Evolutionary conservation across 2,329 filamentous ascomycete genomes (phyloP), one percentile per base, ranked within the genome.

Genomic region (Phyllosticta paracitricarpa): DNA sequence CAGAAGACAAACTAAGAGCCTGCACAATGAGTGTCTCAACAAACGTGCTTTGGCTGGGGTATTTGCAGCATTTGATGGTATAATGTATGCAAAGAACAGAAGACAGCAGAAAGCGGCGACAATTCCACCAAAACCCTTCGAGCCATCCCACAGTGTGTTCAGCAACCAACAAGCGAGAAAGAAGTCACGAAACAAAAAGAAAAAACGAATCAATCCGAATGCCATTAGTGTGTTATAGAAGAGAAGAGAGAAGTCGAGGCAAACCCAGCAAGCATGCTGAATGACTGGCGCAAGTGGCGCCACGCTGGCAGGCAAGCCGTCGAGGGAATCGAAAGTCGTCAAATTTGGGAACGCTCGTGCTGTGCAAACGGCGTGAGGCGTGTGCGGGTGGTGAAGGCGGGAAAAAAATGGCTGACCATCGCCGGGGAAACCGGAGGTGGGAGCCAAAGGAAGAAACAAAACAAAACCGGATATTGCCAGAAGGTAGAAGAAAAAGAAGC

Each of bases 81-180:
- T 48, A 48, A n/a, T 48, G 3, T 48, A 48, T 48, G 40, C 40
- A 48, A 48, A 17, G 40, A 48, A n/a, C 40, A 48, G 14, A 6
- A 48, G 14, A 7, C 3, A n/a, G 17, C 14, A 17, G 7, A 48
- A 3, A 48, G 14, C 14, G n/a, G 40, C 40, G 17, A 48, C 40
- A n/a, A 19, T 7, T n/a, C 40, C 17, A n/a, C 40, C 40, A 30
- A 30, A 30, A 30, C 9, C 40, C 40, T 5, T 48, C 40, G 7
- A 14, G 2, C 7, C 6, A 48, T 2, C n/a, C 40, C 40, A 17
- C 40, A 6, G 4, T 48, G 3, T n/a, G 5, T n/a, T 48, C 6
- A n/a, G 58, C 58, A 54, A 54, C 53, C 53, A 54, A 60, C 52
- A 51, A 60, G 55, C 25, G 25, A 60, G 52, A 54, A 24, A 14